Evolutionary conservation across 2,329 filamentous ascomycete species (phyloP).

Genomic region (Fusarium guadeloupense): DNA sequence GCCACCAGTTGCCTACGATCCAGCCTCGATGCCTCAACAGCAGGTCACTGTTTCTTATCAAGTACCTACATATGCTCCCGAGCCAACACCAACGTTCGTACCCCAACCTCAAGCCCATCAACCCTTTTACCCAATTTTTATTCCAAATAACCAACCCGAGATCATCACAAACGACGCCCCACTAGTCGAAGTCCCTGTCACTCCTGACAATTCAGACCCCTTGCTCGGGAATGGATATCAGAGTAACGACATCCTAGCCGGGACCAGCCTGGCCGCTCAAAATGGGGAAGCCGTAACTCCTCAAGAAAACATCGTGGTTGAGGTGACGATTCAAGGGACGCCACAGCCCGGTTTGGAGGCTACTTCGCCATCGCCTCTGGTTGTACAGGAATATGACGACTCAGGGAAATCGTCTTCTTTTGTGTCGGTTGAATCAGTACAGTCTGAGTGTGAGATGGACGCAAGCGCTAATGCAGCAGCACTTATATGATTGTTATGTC

Average conservation of each 20-base stretch:
- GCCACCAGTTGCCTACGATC: slow-evolving; percentile 5
- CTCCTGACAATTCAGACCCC: neutral
- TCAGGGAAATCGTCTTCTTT: neutral
- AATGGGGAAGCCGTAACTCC: neutral
- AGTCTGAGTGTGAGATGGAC: neutral
- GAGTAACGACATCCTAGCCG: slow-evolving; percentile 1
- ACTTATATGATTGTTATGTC: too few relatives aligned
- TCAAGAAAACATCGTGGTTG: neutral
- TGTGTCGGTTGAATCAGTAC: neutral
- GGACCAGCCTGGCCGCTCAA: neutral
- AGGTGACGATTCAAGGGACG: neutral
- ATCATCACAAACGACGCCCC: slow-evolving; percentile 26
- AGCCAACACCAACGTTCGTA: neutral
- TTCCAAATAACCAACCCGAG: slow-evolving; percentile 26
- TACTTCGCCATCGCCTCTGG: neutral
- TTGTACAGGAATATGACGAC: neutral
- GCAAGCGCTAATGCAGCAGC: neutral
- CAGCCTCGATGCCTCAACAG: slow-evolving; percentile 3
- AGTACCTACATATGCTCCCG: neutral
- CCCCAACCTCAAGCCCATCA: neutral
- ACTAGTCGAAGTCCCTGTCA: slow-evolving; percentile 3
- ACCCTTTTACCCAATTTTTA: neutral
- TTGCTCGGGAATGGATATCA: neutral
- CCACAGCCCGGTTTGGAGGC: neutral
- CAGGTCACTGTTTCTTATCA: slow-evolving; percentile 17